Conservation (phyloP, 2,329 filamentous ascomycete genomes). For the Stemphylium vesicarium region DNA sequence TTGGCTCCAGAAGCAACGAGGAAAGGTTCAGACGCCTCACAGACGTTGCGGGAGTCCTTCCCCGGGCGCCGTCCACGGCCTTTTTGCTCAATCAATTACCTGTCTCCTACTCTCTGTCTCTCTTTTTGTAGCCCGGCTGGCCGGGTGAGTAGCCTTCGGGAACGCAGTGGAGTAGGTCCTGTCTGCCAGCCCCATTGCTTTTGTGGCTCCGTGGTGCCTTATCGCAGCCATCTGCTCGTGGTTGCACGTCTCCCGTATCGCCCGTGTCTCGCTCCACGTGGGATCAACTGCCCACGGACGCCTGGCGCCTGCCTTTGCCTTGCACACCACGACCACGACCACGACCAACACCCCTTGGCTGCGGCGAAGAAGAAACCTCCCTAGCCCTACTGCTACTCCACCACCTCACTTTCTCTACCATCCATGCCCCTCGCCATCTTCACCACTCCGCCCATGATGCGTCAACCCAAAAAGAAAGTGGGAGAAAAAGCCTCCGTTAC, state of each 20-base stretch:
- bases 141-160: constrained; percentile 44
- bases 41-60: constrained; percentile 39
- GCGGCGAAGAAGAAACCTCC: too few relatives aligned
- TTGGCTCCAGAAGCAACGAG: constrained; percentile 40
- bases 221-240: constrained; percentile 2
- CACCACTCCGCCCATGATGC: not conserved
- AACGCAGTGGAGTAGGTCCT: constrained; percentile 16
- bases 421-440: not conserved
- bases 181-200: not conserved
- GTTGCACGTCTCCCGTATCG: not conserved
- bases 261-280: constrained; percentile 8
- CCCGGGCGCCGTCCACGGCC: constrained; percentile 36
- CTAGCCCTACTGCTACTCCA: too few relatives aligned
- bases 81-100: constrained; percentile 21
- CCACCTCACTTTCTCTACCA: not conserved
- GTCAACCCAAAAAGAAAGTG: not conserved
- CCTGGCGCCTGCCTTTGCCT: constrained; percentile 10
- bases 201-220: not conserved
- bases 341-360: constrained; percentile 1
- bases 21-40: constrained; percentile 31
- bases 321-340: not conserved
- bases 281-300: constrained; percentile 4
- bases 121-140: constrained; percentile 20
- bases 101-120: constrained; percentile 5
- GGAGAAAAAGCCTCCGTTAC: constrained; percentile 11